Conservation (phyloP, 768 basidiomycete species). For the Pisolithus orientalis region DNA sequence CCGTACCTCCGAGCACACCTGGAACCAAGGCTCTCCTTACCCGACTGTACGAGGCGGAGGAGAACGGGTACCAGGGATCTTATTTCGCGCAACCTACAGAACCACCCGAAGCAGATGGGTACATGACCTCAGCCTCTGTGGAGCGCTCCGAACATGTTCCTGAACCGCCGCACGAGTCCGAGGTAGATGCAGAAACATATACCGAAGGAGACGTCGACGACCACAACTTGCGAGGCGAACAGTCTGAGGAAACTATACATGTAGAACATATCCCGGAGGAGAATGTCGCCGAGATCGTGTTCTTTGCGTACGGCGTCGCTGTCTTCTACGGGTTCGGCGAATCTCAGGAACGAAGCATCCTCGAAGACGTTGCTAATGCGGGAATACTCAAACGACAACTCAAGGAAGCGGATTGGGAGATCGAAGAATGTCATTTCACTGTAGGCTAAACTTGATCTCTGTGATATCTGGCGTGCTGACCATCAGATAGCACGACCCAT, state of each 20-base stretch:
- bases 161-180: conserved; percentile 2
- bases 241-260: conserved; percentile 7
- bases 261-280: conserved; percentile 28
- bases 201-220: conserved; percentile 9
- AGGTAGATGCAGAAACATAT: conserved; percentile 5
- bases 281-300: conserved; percentile 66
- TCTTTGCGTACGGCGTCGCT: conserved; percentile 84
- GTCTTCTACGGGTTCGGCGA: conserved; percentile 90
- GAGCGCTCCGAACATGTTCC: conserved; percentile 27
- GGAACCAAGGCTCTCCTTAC: conserved; percentile 52
- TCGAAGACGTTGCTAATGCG: conserved; percentile 77
- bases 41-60: conserved; percentile 81
- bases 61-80: conserved; percentile 81
- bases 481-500: conserved; percentile 66
- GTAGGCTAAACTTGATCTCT: conserved; percentile 36
- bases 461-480: conserved; percentile 1
- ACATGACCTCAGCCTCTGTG: conserved; percentile 47
- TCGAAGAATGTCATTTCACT: conserved; percentile 88
- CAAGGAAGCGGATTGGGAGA: conserved; percentile 74
- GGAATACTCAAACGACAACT: conserved; percentile 60
- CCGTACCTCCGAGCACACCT: conserved; percentile 48
- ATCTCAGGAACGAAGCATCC: conserved; percentile 68
- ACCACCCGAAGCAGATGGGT: conserved; percentile 42
- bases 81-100: conserved; percentile 53
- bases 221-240: conserved; percentile 6